A percentile compares a stretch with the other conserved stretches of the same genome.
These are phyloP conservation scores for Corymbia citriodora DNA, from an alignment of 441 rosid species.

Conservation along the genomic window DNA sequence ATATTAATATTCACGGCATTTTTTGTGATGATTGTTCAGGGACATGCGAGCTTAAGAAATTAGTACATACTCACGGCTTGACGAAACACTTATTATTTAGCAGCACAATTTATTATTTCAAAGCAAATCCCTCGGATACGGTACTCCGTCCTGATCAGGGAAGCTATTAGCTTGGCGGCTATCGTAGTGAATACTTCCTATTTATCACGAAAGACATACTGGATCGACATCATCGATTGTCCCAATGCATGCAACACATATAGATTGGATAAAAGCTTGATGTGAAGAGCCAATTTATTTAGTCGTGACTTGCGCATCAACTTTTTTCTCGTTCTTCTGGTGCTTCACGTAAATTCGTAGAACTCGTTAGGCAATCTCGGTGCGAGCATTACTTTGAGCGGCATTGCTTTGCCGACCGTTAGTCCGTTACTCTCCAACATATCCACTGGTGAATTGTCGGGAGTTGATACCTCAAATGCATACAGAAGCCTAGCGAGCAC, in stretches of 20 bases:
- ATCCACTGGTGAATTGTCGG: background rate
- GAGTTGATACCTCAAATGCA: constrained; percentile 11
- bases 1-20: background rate
- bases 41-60: background rate
- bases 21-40: background rate
- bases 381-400: background rate
- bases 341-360: background rate
- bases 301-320: background rate
- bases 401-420: background rate
- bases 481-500: constrained; percentile 21
- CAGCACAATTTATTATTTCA: background rate
- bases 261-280: background rate
- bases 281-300: background rate
- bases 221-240: background rate
- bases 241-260: background rate
- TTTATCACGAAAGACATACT: background rate
- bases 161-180: background rate
- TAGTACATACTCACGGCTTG: background rate
- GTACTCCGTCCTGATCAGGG: background rate
- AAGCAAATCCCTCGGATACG: background rate
- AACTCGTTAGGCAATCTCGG: background rate
- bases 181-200: background rate
- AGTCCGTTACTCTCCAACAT: background rate
- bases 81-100: background rate
- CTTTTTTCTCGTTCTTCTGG: background rate